Evolutionary conservation across 352 stramenopile genomes (phyloP), one percentile per base, ranked within the genome.

Genomic region (Globisporangium emineosum): DNA sequence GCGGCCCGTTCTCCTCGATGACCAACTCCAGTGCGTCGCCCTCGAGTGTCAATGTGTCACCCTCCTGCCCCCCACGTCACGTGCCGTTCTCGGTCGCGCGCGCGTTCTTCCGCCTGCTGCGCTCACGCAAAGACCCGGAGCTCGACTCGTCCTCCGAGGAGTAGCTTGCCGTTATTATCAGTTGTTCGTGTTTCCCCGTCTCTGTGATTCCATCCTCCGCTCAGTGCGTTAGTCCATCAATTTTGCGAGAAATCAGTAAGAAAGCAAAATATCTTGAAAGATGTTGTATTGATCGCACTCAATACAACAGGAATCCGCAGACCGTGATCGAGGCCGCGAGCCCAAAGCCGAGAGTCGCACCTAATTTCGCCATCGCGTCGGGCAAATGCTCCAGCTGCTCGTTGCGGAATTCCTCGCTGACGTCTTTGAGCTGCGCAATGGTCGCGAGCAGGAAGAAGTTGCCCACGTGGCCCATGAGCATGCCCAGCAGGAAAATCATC

Each of bases 341-440:
- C n/a, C 78, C 81, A 2, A 65, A 57, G 15, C 77, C 77, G 23
- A 91, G 58, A 40, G 76, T 57, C 7, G 68, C 68, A 12, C 60
- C 79, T 21, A 94, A 70, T 56, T 51, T 65, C 8, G 79, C 78
- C 43, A 92, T 64, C n/a, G 74, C 69, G 25, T 83, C 75, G 0
- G 85, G 79, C 43, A 94, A 67, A 8, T 80, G 67, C 23, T 82
- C 66, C 32, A 94, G 71, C 62, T 76, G 66, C 57, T 91, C 86
- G 27, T 91, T 66, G 57, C 83, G 72, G 53, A 94, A 93, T 10
- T 78, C 77, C 50, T 94, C 86, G 56, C 69, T 78, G 19, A 93
- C 77, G 59, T 87, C 80, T 40, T 90, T 88, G 12, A 93, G 67
- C 42, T 77, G 78, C 23, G 65, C 30, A 29, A 94, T 80, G 1